Base-by-base conservation (phyloP, 2,329 filamentous ascomycete species). In the Alternaria alternata region DNA sequence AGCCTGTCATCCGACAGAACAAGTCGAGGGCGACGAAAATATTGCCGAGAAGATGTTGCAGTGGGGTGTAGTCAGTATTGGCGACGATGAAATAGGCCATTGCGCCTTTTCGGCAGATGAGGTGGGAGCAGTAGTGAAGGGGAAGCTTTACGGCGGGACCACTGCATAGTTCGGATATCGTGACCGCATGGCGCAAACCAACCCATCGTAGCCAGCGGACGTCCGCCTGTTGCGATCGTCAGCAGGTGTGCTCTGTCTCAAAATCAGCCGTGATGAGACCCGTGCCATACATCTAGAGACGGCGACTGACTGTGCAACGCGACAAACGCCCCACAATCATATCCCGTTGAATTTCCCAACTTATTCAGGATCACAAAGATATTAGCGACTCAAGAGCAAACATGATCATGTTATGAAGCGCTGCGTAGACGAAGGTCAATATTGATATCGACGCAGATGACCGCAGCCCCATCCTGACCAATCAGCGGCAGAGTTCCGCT, bases 1-100 rank as follows among this genome's bases (percentile, higher is more conserved):
- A 41, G 38, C 38, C 8, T 41, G 38, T 0, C 38, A 41, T 1
- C 38, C 38, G 11, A 1, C 12, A 12, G 38, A 22, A 5, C 7
- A 0, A 18, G n/a, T 11, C 3, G n/a, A 41, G 0, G 18, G 0
- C 8, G 9, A 0, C 1, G 5, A 12, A 12, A 36, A 5, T 2
- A 12, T 41, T 7, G 38, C 11, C 11, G 6, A 20, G 7, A 12
- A 22, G 5, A 41, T 1, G 6, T 41, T 41, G 18, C 11, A 41
- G 3, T 41, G 38, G 38, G 38, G 38, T 14, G 38, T n/a, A 7
- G 18, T 41, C 0, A 14, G n/a, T 11, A 12, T 1, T 11, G 1
- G 4, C 5, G 8, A 5, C 1, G 38, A 41, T 12, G 38, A 14
- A 11, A 0, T 22, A 7, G 18, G 38, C 9, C 38, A 41, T n/a